Conservation (phyloP, 192 early-diverging fungal species). For the Umbelopsis ramanniana region DNA sequence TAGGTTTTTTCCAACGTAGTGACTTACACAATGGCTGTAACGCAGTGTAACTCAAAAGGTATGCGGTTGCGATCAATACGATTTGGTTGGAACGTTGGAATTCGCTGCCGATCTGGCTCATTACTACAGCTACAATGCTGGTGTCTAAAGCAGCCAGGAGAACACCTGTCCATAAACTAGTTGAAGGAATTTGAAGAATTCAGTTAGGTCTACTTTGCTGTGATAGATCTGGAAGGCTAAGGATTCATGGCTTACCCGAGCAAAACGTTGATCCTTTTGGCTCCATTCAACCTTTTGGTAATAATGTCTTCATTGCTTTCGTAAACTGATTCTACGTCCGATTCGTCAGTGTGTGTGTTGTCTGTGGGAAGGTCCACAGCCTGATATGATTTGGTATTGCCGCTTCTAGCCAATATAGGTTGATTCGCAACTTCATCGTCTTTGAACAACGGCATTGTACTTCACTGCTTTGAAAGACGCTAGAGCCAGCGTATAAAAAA, state of each 20-base stretch:
- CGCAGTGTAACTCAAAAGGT: conserved; percentile 36
- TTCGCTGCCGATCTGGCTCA: conserved; percentile 40
- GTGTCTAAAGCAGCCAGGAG: conserved; percentile 36
- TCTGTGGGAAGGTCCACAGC: not conserved
- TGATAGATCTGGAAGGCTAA: too few species aligned
- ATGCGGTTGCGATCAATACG: conserved; percentile 36
- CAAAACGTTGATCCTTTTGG: conserved; percentile 13
- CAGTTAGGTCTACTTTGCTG: not conserved
- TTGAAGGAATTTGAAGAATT: not conserved
- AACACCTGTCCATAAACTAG: conserved; percentile 32
- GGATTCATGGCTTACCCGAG: not conserved
- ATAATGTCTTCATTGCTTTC: conserved; percentile 20
- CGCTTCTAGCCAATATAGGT: not conserved
- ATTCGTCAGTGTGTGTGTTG: not conserved
- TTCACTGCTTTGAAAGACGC: too few species aligned
- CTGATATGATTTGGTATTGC: conserved; percentile 1
- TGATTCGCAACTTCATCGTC: not conserved
- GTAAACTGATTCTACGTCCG: conserved; percentile 4
- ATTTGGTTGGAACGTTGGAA: conserved; percentile 37
- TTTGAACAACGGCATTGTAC: not conserved
- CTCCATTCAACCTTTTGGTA: conserved; percentile 5
- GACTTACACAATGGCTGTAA: conserved; percentile 40
- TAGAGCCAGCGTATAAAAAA: too few species aligned
- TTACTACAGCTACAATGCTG: conserved; percentile 36
- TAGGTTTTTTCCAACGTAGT: not conserved